These are phyloP conservation scores for Tardiomyces digboiensis DNA, from an alignment of 1,139 yeast genomes.

Conservation along the genomic window DNA sequence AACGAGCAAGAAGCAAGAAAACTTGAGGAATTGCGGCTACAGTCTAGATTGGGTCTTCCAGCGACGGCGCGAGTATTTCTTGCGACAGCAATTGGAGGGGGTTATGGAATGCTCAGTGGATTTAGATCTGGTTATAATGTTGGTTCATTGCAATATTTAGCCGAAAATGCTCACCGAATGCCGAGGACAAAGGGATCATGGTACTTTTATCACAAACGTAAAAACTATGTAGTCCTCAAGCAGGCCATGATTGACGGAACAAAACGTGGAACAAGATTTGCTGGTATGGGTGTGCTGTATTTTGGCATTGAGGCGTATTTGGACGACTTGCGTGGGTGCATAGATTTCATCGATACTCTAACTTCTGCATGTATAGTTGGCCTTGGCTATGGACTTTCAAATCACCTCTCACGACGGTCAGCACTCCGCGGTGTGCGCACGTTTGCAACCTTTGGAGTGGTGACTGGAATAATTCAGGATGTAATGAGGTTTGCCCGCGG, in stretches of 20 bases:
- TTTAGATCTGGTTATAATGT: conserved; percentile 49
- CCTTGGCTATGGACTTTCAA: conserved; percentile 37
- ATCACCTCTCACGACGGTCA: conserved; percentile 37
- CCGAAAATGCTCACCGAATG: conserved; percentile 75
- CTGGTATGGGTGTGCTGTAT: conserved; percentile 39
- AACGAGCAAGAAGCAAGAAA: background rate
- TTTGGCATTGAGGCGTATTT: conserved; percentile 55
- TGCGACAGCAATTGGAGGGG: conserved; percentile 33
- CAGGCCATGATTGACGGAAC: conserved; percentile 32
- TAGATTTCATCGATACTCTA: conserved; percentile 55
- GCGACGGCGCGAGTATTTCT: conserved; percentile 31
- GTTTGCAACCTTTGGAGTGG: conserved; percentile 49
- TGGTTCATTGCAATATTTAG: conserved; percentile 54
- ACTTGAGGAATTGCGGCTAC: background rate
- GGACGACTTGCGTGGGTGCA: conserved; percentile 44
- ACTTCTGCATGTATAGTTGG: conserved; percentile 47
- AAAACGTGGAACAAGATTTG: conserved; percentile 29
- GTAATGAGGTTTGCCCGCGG: conserved; percentile 47
- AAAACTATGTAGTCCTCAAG: conserved; percentile 63
- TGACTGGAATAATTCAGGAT: conserved; percentile 60
- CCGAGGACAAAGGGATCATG: conserved; percentile 78
- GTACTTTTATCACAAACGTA: conserved; percentile 83
- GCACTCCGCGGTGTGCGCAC: conserved; percentile 38
- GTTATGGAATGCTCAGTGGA: conserved; percentile 55
- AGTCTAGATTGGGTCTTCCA: conserved; percentile 30